phyloP scores from a whole-genome alignment of 495 filamentous ascomycete species.

The Lepraria neglecta region DNA sequence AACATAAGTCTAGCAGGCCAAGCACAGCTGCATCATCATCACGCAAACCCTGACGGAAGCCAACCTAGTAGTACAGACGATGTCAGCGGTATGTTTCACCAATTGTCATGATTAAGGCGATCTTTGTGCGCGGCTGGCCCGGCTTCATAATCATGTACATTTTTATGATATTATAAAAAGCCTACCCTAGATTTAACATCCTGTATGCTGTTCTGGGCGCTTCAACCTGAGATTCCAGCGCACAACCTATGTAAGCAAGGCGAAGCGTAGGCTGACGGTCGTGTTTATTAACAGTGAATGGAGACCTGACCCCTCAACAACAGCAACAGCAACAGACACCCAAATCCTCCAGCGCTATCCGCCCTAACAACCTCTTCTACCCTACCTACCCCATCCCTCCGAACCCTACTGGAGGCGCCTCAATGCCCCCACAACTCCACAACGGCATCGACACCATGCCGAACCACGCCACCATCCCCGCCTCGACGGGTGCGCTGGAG shows the following conservation, averaged over 20 bases:
- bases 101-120: constrained; percentile 44
- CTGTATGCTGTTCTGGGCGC: constrained; percentile 19
- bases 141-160: constrained; percentile 17
- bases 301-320: constrained; percentile 24
- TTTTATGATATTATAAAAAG: constrained; percentile 17
- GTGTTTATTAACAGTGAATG: constrained; percentile 16
- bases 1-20: constrained; percentile 57
- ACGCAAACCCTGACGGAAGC: constrained; percentile 65
- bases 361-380: constrained; percentile 72
- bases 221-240: constrained; percentile 12
- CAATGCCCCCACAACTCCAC: constrained; percentile 68
- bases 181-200: constrained; percentile 15
- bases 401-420: constrained; percentile 47
- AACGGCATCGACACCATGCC: constrained; percentile 51
- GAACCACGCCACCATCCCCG: constrained; percentile 37
- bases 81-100: constrained; percentile 91
- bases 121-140: constrained; percentile 15
- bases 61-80: constrained; percentile 68
- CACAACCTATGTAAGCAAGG: not conserved
- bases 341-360: constrained; percentile 48
- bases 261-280: constrained; percentile 19
- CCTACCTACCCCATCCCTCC: constrained; percentile 59
- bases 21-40: constrained; percentile 53
- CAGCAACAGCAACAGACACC: constrained; percentile 20
- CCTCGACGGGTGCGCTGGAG: constrained; percentile 25